A percentile compares a stretch with the other conserved stretches of the same genome.
Evolutionary conservation across 2,329 filamentous ascomycete species (phyloP).

Genomic region (Penicillium sp.): DNA sequence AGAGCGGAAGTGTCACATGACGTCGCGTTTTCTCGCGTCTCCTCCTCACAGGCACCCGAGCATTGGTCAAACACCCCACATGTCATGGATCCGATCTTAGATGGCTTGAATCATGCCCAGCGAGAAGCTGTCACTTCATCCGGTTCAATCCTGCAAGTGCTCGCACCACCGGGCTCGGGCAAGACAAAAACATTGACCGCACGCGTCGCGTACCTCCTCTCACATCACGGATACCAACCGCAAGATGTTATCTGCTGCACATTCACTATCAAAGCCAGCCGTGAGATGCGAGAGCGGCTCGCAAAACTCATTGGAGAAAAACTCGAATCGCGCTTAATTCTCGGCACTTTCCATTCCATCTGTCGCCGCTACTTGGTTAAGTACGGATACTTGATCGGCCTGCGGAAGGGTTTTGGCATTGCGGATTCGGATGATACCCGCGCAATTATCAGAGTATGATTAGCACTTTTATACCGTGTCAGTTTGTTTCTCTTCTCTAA

Average conservation of each 20-base stretch:
- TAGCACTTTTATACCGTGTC: not conserved
- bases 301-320: slow-evolving; percentile 76
- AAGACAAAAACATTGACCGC: slow-evolving; percentile 96
- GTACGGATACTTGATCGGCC: slow-evolving; percentile 81
- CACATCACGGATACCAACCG: slow-evolving; percentile 69
- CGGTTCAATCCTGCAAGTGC: slow-evolving; percentile 60
- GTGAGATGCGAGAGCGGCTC: slow-evolving; percentile 90
- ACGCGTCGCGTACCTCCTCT: slow-evolving; percentile 84
- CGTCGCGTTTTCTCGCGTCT: slow-evolving; percentile 27
- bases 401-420: slow-evolving; percentile 83
- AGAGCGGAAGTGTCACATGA: slow-evolving; percentile 29
- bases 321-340: slow-evolving; percentile 71
- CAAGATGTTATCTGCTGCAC: slow-evolving; percentile 92
- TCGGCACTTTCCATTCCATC: slow-evolving; percentile 95
- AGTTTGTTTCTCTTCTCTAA: slow-evolving; percentile 11
- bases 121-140: slow-evolving; percentile 63
- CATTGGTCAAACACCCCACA: slow-evolving; percentile 11
- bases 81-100: slow-evolving; percentile 56
- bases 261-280: slow-evolving; percentile 92
- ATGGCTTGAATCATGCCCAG: slow-evolving; percentile 65
- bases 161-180: slow-evolving; percentile 68
- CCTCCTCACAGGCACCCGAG: slow-evolving; percentile 6
- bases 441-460: slow-evolving; percentile 65
- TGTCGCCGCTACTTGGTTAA: slow-evolving; percentile 77
- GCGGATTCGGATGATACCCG: slow-evolving; percentile 80